Percentiles rank a stretch among this genome's conserved stretches.
Conservation (phyloP, 805 yeast species). For the Suhomyces sp. region DNA sequence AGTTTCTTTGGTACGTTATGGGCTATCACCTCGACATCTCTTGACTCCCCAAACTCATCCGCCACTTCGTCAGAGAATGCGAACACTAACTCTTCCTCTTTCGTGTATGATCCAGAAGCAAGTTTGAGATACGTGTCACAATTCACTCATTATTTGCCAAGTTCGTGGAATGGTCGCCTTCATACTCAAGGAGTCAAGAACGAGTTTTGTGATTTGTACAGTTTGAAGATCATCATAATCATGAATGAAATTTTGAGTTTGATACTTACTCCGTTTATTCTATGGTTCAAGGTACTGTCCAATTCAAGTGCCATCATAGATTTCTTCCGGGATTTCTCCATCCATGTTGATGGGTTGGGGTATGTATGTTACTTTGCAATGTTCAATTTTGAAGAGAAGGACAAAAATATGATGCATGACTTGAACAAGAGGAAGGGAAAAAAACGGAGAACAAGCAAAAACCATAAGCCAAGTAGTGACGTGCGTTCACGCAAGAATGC, state of each 20-base stretch:
- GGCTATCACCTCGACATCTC: conserved; percentile 75
- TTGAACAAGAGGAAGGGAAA: conserved; percentile 20
- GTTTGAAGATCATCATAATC: conserved; percentile 68
- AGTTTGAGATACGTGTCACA: conserved; percentile 77
- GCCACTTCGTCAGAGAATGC: conserved; percentile 24
- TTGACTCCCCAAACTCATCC: conserved; percentile 26
- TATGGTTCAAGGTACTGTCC: conserved; percentile 79
- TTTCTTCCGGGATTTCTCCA: conserved; percentile 84
- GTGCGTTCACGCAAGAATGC: neutral
- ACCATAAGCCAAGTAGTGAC: conserved; percentile 11
- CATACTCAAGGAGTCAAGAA: conserved; percentile 83
- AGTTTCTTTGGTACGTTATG: conserved; percentile 85
- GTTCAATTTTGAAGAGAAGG: conserved; percentile 73
- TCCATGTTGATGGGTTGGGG: conserved; percentile 92
- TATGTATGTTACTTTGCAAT: conserved; percentile 93
- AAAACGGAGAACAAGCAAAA: conserved; percentile 8
- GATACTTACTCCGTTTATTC: conserved; percentile 81
- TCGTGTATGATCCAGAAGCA: conserved; percentile 90
- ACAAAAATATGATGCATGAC: conserved; percentile 43
- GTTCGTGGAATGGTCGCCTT: conserved; percentile 78
- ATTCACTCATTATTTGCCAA: conserved; percentile 88
- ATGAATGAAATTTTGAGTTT: conserved; percentile 79
- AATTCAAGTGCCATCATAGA: conserved; percentile 77
- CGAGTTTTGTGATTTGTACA: conserved; percentile 78
- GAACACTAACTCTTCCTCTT: conserved; percentile 25